Evolutionary conservation across 2,329 filamentous ascomycete species (phyloP).

Genomic region (Xylariaceae sp.): DNA sequence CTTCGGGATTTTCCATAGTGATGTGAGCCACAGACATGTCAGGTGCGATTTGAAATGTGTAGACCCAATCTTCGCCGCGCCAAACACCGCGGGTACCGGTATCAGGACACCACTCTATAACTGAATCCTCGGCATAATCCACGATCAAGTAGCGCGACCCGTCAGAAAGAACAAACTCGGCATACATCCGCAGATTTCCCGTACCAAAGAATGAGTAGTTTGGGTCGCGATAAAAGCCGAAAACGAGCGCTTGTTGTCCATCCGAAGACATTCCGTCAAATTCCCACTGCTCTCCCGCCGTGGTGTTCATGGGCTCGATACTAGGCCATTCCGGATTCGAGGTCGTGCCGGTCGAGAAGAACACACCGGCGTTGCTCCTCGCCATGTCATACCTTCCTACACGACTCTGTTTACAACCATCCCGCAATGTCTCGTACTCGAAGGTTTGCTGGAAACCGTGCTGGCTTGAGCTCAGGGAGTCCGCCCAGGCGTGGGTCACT

Average conservation of each 20-base stretch:
- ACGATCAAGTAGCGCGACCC: conserved; percentile 23
- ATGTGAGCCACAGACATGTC: conserved; percentile 18
- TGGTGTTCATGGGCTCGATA: conserved; percentile 24
- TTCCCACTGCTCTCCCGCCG: conserved; percentile 31
- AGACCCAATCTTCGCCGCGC: conserved; percentile 5
- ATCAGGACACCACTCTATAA: conserved; percentile 23
- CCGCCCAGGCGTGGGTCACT: no score
- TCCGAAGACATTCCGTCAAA: conserved; percentile 29
- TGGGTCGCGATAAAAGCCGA: conserved; percentile 32
- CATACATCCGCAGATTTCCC: conserved; percentile 27
- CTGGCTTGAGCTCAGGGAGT: no score
- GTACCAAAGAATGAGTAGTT: conserved; percentile 29
- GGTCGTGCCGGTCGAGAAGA: neutral
- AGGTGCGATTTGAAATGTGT: conserved; percentile 10
- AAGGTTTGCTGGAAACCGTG: no score
- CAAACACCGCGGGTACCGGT: no score
- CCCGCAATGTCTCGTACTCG: no score
- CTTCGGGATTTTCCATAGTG: conserved; percentile 9
- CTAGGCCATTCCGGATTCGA: conserved; percentile 13
- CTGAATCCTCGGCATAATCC: conserved; percentile 23
- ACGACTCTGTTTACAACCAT: no score
- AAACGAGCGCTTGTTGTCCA: conserved; percentile 22
- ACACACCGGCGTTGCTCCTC: no score
- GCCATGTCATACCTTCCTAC: no score
- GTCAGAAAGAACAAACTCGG: conserved; percentile 24